These are phyloP conservation scores for Aspergillus ochraceoroseus DNA, from an alignment of 2,329 filamentous ascomycete genomes.

Conservation along the genomic window DNA sequence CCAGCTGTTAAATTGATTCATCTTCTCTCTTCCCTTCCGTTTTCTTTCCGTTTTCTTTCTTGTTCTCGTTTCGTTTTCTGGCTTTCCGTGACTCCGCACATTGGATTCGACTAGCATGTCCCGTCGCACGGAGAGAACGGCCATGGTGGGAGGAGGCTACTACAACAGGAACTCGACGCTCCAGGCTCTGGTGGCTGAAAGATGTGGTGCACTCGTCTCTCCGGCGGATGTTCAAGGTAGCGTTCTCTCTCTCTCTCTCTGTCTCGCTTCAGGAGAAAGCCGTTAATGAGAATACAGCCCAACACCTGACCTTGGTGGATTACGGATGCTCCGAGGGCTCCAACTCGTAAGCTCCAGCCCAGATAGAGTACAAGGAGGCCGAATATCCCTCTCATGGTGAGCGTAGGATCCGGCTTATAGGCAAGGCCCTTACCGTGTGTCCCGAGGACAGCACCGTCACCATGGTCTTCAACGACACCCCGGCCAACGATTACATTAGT, in stretches of 20 bases:
- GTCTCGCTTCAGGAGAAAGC: no score
- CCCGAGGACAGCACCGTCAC: constrained; percentile 1
- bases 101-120: neutral
- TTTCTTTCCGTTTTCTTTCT: neutral
- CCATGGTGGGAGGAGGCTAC: constrained; percentile 9
- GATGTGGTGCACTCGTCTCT: constrained; percentile 2
- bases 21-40: neutral
- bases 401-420: constrained; percentile 2
- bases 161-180: constrained; percentile 9
- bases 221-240: constrained; percentile 3
- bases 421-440: constrained; percentile 1
- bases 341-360: constrained; percentile 3
- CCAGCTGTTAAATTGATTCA: no score
- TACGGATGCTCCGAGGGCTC: constrained; percentile 10
- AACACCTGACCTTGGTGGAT: constrained; percentile 2
- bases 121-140: constrained; percentile 4
- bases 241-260: no score
- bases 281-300: no score
- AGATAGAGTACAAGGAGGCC: neutral
- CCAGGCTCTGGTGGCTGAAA: constrained; percentile 5
- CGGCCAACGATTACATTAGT: constrained; percentile 8
- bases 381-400: neutral
- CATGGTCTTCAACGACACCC: constrained; percentile 8
- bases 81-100: no score
- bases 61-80: neutral